phyloP scores from a whole-genome alignment of 2,329 filamentous ascomycete species.

The Pyricularia pennisetigena region DNA sequence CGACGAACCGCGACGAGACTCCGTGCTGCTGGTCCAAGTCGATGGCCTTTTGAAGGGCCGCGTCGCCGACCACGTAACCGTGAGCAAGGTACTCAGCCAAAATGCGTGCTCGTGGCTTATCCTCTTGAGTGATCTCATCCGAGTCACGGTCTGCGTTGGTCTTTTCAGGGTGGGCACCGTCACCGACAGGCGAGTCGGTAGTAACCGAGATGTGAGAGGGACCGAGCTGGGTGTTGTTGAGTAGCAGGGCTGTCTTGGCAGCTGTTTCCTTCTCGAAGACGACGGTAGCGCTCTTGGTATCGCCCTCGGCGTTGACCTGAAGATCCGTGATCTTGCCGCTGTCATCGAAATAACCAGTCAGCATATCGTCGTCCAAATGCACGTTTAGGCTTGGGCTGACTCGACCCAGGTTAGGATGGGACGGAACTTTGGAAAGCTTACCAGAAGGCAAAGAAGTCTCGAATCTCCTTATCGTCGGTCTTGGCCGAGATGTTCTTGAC shows the following conservation, averaged over 20 bases:
- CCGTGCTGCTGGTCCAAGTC: slow-evolving; percentile 85
- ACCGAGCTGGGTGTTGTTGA: slow-evolving; percentile 94
- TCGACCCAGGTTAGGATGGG: background rate
- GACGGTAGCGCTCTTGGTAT: slow-evolving; percentile 77
- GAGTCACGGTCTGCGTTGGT: slow-evolving; percentile 46
- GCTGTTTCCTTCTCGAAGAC: slow-evolving; percentile 96
- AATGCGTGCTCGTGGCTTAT: slow-evolving; percentile 92
- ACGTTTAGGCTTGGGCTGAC: background rate
- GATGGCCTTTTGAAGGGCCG: slow-evolving; percentile 72
- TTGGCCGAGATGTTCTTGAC: slow-evolving; percentile 79
- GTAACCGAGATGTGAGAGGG: slow-evolving; percentile 72
- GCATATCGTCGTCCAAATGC: background rate
- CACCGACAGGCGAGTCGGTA: slow-evolving; percentile 49
- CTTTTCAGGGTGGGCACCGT: slow-evolving; percentile 41
- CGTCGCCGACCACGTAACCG: slow-evolving; percentile 73
- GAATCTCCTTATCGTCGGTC: slow-evolving; percentile 84
- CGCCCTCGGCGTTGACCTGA: slow-evolving; percentile 59
- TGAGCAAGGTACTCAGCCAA: slow-evolving; percentile 94
- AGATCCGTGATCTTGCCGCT: slow-evolving; percentile 88
- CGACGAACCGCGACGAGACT: slow-evolving; percentile 70
- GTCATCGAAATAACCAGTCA: slow-evolving; percentile 4
- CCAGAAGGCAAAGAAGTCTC: slow-evolving; percentile 97
- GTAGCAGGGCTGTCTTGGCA: slow-evolving; percentile 89
- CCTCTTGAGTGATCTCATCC: slow-evolving; percentile 79
- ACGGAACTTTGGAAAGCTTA: slow-evolving; percentile 29